A percentile compares a stretch with the other conserved stretches of the same genome.
Evolutionary conservation across 2,329 filamentous ascomycete genomes (phyloP).

Genomic region (Didymellaceae sp.): DNA sequence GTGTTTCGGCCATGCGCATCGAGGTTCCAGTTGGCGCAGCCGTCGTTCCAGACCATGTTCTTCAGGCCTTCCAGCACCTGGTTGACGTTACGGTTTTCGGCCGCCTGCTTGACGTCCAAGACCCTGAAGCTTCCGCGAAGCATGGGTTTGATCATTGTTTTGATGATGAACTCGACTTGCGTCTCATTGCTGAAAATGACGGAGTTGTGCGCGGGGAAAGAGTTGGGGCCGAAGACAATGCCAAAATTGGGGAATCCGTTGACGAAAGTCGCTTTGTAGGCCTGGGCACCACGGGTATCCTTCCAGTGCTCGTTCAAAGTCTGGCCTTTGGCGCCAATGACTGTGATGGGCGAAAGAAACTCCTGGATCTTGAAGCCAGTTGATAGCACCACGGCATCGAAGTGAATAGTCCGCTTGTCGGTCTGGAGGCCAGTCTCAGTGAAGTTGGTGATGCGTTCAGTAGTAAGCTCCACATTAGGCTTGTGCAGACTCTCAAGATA

Average conservation of each 20-base stretch:
- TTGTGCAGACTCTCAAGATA: not conserved
- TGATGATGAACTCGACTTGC: not conserved
- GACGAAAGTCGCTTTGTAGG: not conserved
- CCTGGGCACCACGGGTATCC: not conserved
- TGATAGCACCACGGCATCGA: not conserved
- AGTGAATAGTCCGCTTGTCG: not conserved
- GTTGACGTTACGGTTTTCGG: not conserved
- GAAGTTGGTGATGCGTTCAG: not conserved
- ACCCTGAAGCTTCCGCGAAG: not conserved
- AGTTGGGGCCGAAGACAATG: not conserved
- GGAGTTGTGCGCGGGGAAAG: slow-evolving; percentile 1
- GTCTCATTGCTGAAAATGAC: not conserved
- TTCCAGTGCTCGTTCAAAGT: not conserved
- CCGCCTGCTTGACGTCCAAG: not conserved
- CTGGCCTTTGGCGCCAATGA: not conserved
- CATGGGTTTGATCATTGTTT: not conserved
- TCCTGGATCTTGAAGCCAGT: slow-evolving; percentile 1
- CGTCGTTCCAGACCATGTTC: not conserved
- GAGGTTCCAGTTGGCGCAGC: not conserved
- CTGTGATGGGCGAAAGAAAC: not conserved
- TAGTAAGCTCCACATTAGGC: not conserved
- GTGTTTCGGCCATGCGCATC: not conserved
- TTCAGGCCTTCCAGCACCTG: not conserved
- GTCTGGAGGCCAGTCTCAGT: not conserved
- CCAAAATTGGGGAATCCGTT: not conserved